phyloP scores from a whole-genome alignment of 1,284 basidiomycete species.

The Hortiboletus rubellus region DNA sequence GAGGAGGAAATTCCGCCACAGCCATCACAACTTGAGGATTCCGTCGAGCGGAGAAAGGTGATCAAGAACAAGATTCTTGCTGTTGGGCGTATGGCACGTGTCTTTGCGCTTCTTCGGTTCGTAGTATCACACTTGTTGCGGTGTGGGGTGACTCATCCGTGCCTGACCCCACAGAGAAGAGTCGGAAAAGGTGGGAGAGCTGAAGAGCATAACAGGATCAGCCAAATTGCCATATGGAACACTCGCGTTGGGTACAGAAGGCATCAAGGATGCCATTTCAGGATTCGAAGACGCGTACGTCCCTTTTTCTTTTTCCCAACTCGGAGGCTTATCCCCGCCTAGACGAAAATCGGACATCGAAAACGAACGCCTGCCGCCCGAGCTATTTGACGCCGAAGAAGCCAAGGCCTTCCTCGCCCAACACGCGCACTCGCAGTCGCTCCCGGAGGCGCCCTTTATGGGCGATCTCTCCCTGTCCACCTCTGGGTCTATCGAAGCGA shows the following conservation, averaged over 20 bases:
- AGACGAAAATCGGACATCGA: conserved; percentile 98
- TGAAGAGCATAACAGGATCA: conserved; percentile 87
- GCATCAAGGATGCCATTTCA: conserved; percentile 93
- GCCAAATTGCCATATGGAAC: conserved; percentile 83
- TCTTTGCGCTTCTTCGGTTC: conserved; percentile 93
- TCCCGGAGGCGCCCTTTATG: conserved; percentile 48
- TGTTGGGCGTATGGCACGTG: conserved; percentile 93
- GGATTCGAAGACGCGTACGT: conserved; percentile 95
- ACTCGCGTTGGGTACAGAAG: conserved; percentile 88
- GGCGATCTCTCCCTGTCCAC: conserved; percentile 49
- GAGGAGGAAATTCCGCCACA: conserved; percentile 53
- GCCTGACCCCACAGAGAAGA: conserved; percentile 71
- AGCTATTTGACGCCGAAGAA: conserved; percentile 87
- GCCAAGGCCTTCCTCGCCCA: conserved; percentile 54
- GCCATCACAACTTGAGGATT: conserved; percentile 48
- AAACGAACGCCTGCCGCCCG: conserved; percentile 95
- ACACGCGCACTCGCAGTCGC: conserved; percentile 45
- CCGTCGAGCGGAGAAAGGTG: conserved; percentile 73
- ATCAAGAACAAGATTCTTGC: conserved; percentile 99
- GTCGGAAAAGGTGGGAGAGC: conserved; percentile 95
- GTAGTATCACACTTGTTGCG: conserved; percentile 27
- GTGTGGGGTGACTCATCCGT: neutral
- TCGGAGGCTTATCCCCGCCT: conserved; percentile 2
- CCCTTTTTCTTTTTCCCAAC: neutral
- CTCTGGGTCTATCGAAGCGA: conserved; percentile 41